These are phyloP conservation scores for Oryza officinalis DNA, from an alignment of 176 grass and related monocot genomes.

Conservation along the genomic window DNA sequence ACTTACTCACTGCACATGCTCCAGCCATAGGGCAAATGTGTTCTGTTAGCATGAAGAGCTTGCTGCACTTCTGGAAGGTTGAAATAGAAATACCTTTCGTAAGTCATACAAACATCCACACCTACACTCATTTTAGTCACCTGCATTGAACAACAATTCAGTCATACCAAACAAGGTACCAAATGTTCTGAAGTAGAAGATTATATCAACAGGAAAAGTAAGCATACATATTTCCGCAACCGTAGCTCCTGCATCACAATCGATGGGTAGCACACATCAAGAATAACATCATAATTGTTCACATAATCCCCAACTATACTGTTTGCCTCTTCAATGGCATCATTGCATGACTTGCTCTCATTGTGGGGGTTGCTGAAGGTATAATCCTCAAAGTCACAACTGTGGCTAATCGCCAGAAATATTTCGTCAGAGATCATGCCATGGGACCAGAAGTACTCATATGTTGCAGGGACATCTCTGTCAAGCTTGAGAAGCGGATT, in stretches of 20 bases:
- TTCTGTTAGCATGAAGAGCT: slow-evolving; percentile 91
- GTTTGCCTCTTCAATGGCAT: slow-evolving; percentile 73
- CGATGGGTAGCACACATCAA: slow-evolving; percentile 94
- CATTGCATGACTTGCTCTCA: slow-evolving; percentile 75
- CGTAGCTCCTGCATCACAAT: slow-evolving; percentile 91
- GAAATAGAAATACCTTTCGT: slow-evolving; percentile 89
- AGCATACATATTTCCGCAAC: slow-evolving; percentile 87
- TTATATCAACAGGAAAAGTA: not conserved
- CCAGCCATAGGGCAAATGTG: slow-evolving; percentile 80
- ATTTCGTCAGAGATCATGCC: slow-evolving; percentile 98
- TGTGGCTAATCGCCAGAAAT: slow-evolving; percentile 69
- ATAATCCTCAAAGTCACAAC: slow-evolving; percentile 95
- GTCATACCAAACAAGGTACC: not conserved
- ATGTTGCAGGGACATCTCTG: slow-evolving; percentile 82
- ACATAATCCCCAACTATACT: slow-evolving; percentile 76
- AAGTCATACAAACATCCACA: slow-evolving; percentile 91
- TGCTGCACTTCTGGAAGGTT: slow-evolving; percentile 92
- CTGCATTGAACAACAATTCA: slow-evolving; percentile 33
- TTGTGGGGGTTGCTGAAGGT: slow-evolving; percentile 63
- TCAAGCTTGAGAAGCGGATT: slow-evolving; percentile 94
- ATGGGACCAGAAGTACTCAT: slow-evolving; percentile 97
- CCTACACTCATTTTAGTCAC: slow-evolving; percentile 84
- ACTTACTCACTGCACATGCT: slow-evolving; percentile 96
- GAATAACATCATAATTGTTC: slow-evolving; percentile 85
- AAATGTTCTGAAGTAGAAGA: slow-evolving; percentile 9